Conservation (phyloP, 345 rosid genomes). For the Mercurialis annua region DNA sequence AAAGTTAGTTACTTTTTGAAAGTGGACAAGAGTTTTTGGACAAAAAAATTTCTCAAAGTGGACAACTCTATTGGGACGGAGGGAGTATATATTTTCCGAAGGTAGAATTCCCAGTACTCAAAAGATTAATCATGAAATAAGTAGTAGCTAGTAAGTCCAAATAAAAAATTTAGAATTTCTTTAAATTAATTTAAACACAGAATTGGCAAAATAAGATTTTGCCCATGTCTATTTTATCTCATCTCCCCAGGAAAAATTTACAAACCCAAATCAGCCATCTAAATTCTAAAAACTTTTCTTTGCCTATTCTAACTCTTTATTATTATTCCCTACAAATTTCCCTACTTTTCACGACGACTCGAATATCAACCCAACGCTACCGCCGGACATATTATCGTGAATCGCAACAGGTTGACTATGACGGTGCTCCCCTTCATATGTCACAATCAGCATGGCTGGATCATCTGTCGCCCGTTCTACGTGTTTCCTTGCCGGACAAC, state of each 20-base stretch:
- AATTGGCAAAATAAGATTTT: constrained; percentile 3
- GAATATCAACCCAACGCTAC: constrained; percentile 46
- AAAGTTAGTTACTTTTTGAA: too few relatives aligned
- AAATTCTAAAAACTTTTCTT: neutral
- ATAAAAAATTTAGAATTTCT: neutral
- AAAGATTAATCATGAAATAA: too few relatives aligned
- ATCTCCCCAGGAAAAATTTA: constrained; percentile 2
- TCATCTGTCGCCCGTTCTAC: constrained; percentile 89
- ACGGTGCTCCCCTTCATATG: constrained; percentile 90
- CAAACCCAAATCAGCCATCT: constrained; percentile 11
- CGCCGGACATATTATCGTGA: constrained; percentile 41
- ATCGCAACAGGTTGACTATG: constrained; percentile 50
- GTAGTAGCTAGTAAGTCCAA: too few relatives aligned
- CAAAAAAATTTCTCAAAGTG: too few relatives aligned
- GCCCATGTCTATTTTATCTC: neutral
- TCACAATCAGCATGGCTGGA: constrained; percentile 80
- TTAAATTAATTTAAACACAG: constrained; percentile 5
- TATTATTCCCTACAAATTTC: neutral
- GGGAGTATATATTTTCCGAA: too few relatives aligned
- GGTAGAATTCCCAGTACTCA: too few relatives aligned
- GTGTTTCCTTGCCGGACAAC: constrained; percentile 96
- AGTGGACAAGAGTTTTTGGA: too few relatives aligned
- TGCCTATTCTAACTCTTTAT: neutral
- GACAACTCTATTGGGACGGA: too few relatives aligned
- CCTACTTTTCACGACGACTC: constrained; percentile 35